Evolutionary conservation across 2,329 filamentous ascomycete species (phyloP).

Genomic region (Neonectria sp.): DNA sequence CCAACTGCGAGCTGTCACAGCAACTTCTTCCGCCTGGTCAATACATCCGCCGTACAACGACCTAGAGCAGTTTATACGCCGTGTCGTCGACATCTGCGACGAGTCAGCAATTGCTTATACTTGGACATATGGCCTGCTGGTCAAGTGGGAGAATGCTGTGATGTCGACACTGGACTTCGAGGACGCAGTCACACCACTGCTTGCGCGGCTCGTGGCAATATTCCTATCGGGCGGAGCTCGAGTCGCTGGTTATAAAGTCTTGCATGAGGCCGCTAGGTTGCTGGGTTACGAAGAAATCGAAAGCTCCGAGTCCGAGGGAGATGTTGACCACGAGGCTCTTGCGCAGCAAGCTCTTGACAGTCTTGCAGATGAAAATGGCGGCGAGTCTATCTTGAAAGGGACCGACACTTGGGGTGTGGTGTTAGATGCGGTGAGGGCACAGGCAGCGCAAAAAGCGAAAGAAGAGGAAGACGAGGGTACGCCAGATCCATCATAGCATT

Average conservation of each 20-base stretch:
- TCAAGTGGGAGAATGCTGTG: background rate
- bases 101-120: background rate
- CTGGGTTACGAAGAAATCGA: background rate
- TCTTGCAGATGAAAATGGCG: background rate
- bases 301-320: background rate
- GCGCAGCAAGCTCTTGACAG: background rate
- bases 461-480: background rate
- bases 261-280: background rate
- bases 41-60: background rate
- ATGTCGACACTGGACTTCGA: background rate
- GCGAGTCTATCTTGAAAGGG: background rate
- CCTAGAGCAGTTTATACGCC: background rate
- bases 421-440: background rate
- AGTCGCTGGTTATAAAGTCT: background rate
- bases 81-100: background rate
- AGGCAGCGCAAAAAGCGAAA: background rate
- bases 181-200: background rate
- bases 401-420: background rate
- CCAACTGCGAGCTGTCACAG: constrained; percentile 14
- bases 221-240: background rate
- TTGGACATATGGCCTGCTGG: background rate
- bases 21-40: background rate
- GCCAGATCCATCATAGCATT: background rate
- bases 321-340: background rate
- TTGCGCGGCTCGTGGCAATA: background rate